Evolutionary conservation across 129 eudicot genomes (phyloP), one percentile per base, ranked within the genome.

Genomic region (Centaurea solstitialis): DNA sequence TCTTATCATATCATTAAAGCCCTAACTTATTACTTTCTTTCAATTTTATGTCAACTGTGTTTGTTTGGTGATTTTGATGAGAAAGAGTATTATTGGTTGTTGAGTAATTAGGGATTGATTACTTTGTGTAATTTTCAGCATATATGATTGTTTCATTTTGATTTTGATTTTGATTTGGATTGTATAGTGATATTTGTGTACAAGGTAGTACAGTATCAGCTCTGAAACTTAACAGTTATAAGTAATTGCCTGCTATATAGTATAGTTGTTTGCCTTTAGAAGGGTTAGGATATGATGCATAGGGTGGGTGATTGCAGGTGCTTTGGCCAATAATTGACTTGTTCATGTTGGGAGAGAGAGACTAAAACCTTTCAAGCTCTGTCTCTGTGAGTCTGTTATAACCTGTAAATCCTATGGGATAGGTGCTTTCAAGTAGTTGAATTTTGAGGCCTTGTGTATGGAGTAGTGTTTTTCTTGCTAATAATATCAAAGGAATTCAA

Each of bases 1-100:
- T n/a, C n/a, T n/a, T n/a, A n/a, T n/a, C n/a, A n/a, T n/a, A n/a
- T n/a, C n/a, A n/a, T n/a, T n/a, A n/a, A n/a, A n/a, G n/a, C 77
- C 77, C 70, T 79, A 75, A 70, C 17, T 69, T n/a, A n/a, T n/a
- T n/a, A n/a, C n/a, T n/a, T n/a, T 76, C 40, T 50, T 7, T 37
- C 6, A 13, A n/a, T n/a, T 62, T 62, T 22, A 38, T 76, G 62
- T 76, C 9, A 62, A 20, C 38, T 12, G 37, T 4, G 6, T 17
- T n/a, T 0, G 20, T 57, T 57, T n/a, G 65, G 65, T 57, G 6
- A 57, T 57, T 57, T 57, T n/a, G 21, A 11, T 38, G 64, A n/a
- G 67, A 38, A 76, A 22, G 3, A n/a, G n/a, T n/a, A n/a, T n/a
- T 40, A n/a, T 68, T 41, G 30, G 18, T 68, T 64, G 76, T 68